Base-by-base conservation (phyloP, 2,329 filamentous ascomycete species). In the Xylariales sp. region DNA sequence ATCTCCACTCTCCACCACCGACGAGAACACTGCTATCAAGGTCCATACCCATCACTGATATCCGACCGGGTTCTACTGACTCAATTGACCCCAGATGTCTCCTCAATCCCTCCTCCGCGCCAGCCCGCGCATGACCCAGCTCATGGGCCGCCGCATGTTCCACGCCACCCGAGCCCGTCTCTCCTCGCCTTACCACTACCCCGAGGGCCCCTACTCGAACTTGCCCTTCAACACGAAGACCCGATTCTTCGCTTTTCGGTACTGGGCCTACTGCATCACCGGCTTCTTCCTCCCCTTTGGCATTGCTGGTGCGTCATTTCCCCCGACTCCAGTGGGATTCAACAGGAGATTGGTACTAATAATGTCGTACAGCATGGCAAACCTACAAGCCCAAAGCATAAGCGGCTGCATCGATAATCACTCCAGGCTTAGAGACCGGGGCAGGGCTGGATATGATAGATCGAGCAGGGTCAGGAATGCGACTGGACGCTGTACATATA, bases 191-290 rank as follows among this genome's bases (percentile, higher is more conserved):
- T 96, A 95, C 84, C 93, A 98, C 78, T 98, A 98, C 76, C 85
- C 91, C 57, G 91, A 97, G 76, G 93, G 91, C 52, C 87, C 91
- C 61, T 86, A 88, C 70, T 84, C 78, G 76, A 97, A 96, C 80
- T 71, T 98, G 53, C 93, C 93, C 54, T 98, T 98, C 82, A 95
- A 98, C 78, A 86, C 93, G 54, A 77, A 88, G 73, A 91, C 83
- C 64, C 87, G 82, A 71, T 86, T 77, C 72, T 98, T 98, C 66
- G 79, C 73, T 53, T 49, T 88, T 56, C 78, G 84, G 70, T 98
- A 86, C 82, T 94, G 88, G 85, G 63, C 64, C 50, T 93, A 86
- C 74, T 63, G 65, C 57, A 62, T 58, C 56, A 62, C 68, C 47
- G 77, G 76, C 48, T 83, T 83, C 66, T 61, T 70, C 54, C 58